These are phyloP conservation scores for Nothomitra cinnamomea DNA, from an alignment of 2,329 filamentous ascomycete genomes.

Conservation along the genomic window DNA sequence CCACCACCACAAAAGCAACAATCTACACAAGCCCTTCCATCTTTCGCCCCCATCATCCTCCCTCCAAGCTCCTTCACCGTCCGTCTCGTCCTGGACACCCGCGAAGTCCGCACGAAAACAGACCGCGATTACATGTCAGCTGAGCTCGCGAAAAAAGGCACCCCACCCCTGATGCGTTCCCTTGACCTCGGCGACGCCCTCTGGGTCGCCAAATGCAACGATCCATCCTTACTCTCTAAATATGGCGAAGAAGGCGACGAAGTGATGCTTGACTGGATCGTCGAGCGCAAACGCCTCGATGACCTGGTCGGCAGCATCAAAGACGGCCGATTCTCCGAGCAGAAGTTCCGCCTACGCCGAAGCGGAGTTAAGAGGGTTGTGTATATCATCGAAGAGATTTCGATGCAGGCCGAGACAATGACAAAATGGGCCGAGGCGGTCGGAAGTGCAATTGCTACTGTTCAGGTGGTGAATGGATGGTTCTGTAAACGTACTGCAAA, in stretches of 20 bases:
- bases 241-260: constrained; percentile 48
- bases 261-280: constrained; percentile 61
- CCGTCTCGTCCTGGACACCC: constrained; percentile 54
- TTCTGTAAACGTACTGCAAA: constrained; percentile 62
- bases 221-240: constrained; percentile 36
- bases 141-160: constrained; percentile 48
- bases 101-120: constrained; percentile 54
- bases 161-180: constrained; percentile 47
- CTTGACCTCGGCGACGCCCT: constrained; percentile 60
- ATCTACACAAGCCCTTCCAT: not conserved
- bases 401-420: constrained; percentile 36
- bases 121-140: constrained; percentile 65
- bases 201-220: constrained; percentile 60
- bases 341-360: constrained; percentile 28
- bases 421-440: constrained; percentile 48
- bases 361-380: constrained; percentile 55
- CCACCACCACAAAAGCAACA: no score
- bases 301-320: constrained; percentile 68
- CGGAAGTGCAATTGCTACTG: constrained; percentile 55
- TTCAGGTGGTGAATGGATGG: constrained; percentile 62
- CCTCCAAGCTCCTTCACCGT: constrained; percentile 52
- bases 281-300: constrained; percentile 66
- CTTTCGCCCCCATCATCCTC: constrained; percentile 41
- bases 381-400: constrained; percentile 61
- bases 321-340: constrained; percentile 67